Evolutionary conservation across 495 filamentous ascomycete species (phyloP), one percentile per base, ranked within the genome.

Genomic region (Aspergillus cristatus): DNA sequence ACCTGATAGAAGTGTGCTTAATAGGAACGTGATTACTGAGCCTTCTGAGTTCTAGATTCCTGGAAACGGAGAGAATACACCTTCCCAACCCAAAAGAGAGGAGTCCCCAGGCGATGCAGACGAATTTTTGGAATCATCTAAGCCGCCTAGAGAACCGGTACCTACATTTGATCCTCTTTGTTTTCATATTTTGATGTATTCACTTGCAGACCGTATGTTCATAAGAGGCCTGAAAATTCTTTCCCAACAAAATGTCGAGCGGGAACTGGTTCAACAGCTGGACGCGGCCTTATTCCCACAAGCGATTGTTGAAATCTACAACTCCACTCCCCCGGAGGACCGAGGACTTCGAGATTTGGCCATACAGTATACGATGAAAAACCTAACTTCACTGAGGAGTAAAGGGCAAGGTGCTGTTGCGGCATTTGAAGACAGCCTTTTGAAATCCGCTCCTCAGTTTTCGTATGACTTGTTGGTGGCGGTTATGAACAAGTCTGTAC

Each of bases 291-390:
- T 15, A 16, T 66, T 67, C 28, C 38, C 55, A 0, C 29, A 37
- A 1, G 53, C 53, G 1, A 41, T 67, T 7, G 26, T 41, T 18
- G 44, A 55, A 17, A 50, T 65, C 6, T 69, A 58, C 43, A 43
- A 33, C n/a, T 47, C 43, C 3, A 70, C 62, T 5, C 51, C 51
- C 0, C 36, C 45, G 4, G 45, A 20, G 3, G 63, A 67, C 28
- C 18, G 46, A 3, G 53, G 48, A 3, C 42, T 71, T 6, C 51
- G 60, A n/a, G 50, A 67, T 35, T 30, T 62, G 17, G 51, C 59
- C 26, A 28, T 57, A 18, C 40, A 42, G 6, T 12, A 48, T 8
- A 53, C 44, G 4, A 43, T 48, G 28, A 17, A 40, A 3, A 15
- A 48, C 20, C 20, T 24, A 24, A 24, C 20, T 18, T 40, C 41